A percentile compares a stretch with the other conserved stretches of the same genome.
These are phyloP conservation scores for Litchi chinensis DNA, from an alignment of 345 rosid genomes.

Conservation along the genomic window DNA sequence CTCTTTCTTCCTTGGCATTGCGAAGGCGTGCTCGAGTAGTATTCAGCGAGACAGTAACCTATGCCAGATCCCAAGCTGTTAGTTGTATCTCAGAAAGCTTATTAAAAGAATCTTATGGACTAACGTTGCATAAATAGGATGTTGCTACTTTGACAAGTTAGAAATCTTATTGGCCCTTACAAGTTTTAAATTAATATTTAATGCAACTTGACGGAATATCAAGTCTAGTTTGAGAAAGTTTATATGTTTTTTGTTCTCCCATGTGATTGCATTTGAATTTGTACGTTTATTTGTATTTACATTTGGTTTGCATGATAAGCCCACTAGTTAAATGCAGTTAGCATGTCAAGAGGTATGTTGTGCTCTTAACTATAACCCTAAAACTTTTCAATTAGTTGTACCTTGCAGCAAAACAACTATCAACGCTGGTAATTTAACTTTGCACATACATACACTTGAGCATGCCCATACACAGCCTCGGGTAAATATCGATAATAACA, in stretches of 20 bases:
- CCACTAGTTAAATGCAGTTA: not conserved
- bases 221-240: not conserved
- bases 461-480: not conserved
- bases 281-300: not conserved
- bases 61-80: constrained; percentile 24
- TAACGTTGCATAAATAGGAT: constrained; percentile 1
- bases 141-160: too few relatives aligned
- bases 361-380: not conserved
- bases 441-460: not conserved
- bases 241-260: not conserved
- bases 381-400: not conserved
- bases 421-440: not conserved
- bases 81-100: constrained; percentile 17
- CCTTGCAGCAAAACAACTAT: not conserved
- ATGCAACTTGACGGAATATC: not conserved
- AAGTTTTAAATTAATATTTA: not conserved
- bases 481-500: not conserved
- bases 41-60: constrained; percentile 68
- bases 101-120: not conserved
- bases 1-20: constrained; percentile 87
- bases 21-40: constrained; percentile 63
- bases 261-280: not conserved
- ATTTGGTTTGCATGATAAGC: not conserved
- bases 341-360: not conserved
- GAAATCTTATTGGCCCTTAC: not conserved